Evolutionary conservation across 2,329 filamentous ascomycete species (phyloP).

Genomic region (Cladophialophora carrionii): DNA sequence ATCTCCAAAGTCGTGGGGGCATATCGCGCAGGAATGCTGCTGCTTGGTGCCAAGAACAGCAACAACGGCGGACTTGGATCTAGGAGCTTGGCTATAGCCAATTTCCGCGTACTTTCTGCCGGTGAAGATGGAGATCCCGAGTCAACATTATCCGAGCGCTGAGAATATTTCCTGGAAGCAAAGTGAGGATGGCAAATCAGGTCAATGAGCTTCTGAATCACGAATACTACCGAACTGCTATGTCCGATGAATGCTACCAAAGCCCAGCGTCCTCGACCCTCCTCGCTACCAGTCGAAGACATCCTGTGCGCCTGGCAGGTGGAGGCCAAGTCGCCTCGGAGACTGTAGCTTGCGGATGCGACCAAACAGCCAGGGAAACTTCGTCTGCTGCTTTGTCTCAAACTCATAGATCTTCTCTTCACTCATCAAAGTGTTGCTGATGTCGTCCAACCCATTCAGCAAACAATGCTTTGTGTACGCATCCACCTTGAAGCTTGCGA

Average conservation of each 20-base stretch:
- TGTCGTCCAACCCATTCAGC: slow-evolving; percentile 21
- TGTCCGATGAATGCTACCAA: neutral
- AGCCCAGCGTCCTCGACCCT: neutral
- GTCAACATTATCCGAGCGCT: neutral
- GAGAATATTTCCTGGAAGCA: neutral
- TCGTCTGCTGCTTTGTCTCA: slow-evolving; percentile 19
- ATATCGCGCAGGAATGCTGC: slow-evolving; percentile 1
- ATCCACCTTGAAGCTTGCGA: slow-evolving; percentile 19
- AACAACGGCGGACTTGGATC: neutral
- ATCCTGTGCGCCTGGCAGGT: slow-evolving; percentile 18
- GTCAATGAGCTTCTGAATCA: neutral
- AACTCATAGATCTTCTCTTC: slow-evolving; percentile 24
- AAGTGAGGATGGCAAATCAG: neutral
- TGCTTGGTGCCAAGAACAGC: neutral
- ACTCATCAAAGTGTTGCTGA: slow-evolving; percentile 21
- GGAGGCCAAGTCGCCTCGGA: slow-evolving; percentile 16
- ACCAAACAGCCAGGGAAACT: slow-evolving; percentile 23
- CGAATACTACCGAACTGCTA: neutral
- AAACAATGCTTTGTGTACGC: slow-evolving; percentile 23
- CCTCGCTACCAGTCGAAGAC: slow-evolving; percentile 18
- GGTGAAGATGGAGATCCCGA: neutral
- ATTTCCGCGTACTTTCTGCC: neutral
- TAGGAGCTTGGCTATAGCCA: neutral
- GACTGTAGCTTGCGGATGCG: slow-evolving; percentile 20
- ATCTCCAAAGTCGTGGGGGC: slow-evolving; percentile 14